Conservation (phyloP, 192 early-diverging fungal genomes). For the Coemansia sp. region DNA sequence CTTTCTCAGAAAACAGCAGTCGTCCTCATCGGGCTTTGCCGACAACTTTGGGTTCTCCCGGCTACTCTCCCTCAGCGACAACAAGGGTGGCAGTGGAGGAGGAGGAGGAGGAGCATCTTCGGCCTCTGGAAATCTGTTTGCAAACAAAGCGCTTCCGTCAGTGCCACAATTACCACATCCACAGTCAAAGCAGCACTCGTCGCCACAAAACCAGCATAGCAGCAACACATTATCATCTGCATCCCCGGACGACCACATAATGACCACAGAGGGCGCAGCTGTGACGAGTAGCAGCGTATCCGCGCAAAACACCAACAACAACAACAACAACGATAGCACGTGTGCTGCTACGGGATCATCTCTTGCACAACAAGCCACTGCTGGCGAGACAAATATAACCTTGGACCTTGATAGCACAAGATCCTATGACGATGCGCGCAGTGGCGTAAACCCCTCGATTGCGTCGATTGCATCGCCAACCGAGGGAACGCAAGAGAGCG, state of each 20-base stretch:
- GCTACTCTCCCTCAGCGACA: constrained; percentile 34
- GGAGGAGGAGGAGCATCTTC: constrained; percentile 1
- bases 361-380: not conserved
- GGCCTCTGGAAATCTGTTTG: constrained; percentile 18
- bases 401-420: not conserved
- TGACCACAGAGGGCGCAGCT: not conserved
- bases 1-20: constrained; percentile 52
- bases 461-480: constrained; percentile 4
- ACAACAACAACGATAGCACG: not conserved
- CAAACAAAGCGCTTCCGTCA: constrained; percentile 41
- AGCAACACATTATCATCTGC: not conserved
- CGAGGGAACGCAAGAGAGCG: constrained; percentile 1
- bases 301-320: not conserved
- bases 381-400: constrained; percentile 1
- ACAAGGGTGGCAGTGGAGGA: constrained; percentile 7
- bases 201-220: constrained; percentile 2
- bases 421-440: not conserved
- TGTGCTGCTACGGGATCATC: not conserved
- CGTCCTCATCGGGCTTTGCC: constrained; percentile 46
- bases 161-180: constrained; percentile 17
- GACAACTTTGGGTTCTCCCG: constrained; percentile 46
- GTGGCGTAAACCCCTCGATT: not conserved
- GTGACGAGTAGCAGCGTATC: not conserved
- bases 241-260: constrained; percentile 9
- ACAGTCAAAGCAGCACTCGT: constrained; percentile 6